These are phyloP conservation scores for Blastobotrys ciferrii DNA, from an alignment of 1,139 yeast genomes.

Conservation along the genomic window DNA sequence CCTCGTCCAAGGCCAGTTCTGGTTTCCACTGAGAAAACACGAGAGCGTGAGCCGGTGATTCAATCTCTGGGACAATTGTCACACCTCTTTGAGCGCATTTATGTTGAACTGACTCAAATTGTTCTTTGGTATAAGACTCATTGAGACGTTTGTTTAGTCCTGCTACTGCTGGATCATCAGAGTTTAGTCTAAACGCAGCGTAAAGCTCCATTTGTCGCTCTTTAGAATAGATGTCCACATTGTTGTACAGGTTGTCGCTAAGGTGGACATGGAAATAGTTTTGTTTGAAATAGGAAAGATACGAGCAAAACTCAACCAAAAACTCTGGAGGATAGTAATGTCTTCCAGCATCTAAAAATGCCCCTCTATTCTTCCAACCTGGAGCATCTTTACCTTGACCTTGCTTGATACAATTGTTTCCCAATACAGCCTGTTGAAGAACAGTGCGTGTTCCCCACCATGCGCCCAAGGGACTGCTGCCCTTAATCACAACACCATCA, in stretches of 20 bases:
- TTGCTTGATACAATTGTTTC: background rate
- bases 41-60: conserved; percentile 10
- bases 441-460: conserved; percentile 11
- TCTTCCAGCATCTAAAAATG: conserved; percentile 8
- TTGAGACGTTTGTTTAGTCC: conserved; percentile 1
- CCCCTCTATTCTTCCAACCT: conserved; percentile 9
- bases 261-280: conserved; percentile 7
- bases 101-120: conserved; percentile 5
- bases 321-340: conserved; percentile 11
- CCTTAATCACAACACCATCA: conserved; percentile 3
- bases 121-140: conserved; percentile 8
- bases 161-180: conserved; percentile 6
- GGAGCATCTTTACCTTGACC: conserved; percentile 8
- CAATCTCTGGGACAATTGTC: conserved; percentile 8
- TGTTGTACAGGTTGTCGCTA: conserved; percentile 2
- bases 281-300: conserved; percentile 10
- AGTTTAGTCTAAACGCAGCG: conserved; percentile 8
- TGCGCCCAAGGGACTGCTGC: conserved; percentile 10
- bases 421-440: conserved; percentile 7
- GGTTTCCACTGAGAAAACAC: conserved; percentile 10
- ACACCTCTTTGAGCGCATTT: conserved; percentile 10
- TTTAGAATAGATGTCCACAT: background rate
- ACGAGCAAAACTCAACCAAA: conserved; percentile 8
- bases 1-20: background rate
- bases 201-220: conserved; percentile 4